phyloP scores from a whole-genome alignment of 2,329 filamentous ascomycete species.

The Elsinoe australis region DNA sequence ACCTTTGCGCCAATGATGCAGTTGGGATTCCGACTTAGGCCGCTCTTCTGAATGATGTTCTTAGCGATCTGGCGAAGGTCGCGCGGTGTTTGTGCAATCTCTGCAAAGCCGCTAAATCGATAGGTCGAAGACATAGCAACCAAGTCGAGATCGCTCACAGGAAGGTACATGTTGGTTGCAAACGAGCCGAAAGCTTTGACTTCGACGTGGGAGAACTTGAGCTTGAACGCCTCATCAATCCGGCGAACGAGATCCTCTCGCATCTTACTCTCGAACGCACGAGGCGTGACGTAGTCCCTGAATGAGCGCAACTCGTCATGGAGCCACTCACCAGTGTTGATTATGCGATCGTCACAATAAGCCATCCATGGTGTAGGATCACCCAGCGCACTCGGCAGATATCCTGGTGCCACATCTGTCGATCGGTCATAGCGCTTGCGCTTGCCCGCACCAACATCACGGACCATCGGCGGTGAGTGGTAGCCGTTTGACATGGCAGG shows the following conservation, averaged over 20 bases:
- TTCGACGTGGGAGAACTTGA: constrained; percentile 42
- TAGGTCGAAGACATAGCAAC: constrained; percentile 64
- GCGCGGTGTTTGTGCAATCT: constrained; percentile 3
- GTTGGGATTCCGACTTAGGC: constrained; percentile 33
- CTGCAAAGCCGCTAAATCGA: constrained; percentile 46
- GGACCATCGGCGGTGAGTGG: not conserved
- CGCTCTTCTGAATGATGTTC: constrained; percentile 40
- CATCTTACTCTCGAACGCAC: constrained; percentile 66
- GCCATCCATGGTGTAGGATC: constrained; percentile 55
- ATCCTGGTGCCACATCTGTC: constrained; percentile 37
- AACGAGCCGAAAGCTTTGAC: constrained; percentile 88
- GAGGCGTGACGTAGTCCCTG: constrained; percentile 73
- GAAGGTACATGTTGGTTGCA: constrained; percentile 65
- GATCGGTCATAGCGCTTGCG: constrained; percentile 48
- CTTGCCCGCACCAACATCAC: constrained; percentile 46
- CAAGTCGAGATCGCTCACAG: constrained; percentile 86
- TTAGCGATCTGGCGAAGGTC: constrained; percentile 31
- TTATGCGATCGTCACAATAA: constrained; percentile 34
- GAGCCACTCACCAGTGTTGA: constrained; percentile 47
- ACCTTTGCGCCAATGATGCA: constrained; percentile 72
- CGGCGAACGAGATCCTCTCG: constrained; percentile 65
- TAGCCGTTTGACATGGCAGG: not conserved
- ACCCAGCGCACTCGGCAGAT: constrained; percentile 32
- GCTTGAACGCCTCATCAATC: constrained; percentile 53
- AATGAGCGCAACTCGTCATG: constrained; percentile 89